Conservation (phyloP, 495 filamentous ascomycete genomes). For the Xylaria bambusicola region DNA sequence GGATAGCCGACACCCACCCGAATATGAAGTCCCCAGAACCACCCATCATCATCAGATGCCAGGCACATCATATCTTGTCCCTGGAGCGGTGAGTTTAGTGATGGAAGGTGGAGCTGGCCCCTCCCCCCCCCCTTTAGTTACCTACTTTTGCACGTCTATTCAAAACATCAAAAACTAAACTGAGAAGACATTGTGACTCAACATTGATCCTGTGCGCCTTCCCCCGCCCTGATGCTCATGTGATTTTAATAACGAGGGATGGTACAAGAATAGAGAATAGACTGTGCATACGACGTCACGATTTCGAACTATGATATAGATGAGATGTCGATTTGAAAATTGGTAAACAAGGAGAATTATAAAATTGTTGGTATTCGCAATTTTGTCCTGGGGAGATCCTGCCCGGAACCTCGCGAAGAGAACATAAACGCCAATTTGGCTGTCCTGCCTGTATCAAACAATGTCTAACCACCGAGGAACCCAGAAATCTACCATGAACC, state of each 20-base stretch:
- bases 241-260: too few relatives aligned
- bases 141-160: not conserved
- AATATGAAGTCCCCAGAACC: not conserved
- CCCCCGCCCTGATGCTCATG: too few relatives aligned
- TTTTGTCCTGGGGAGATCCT: conserved; percentile 14
- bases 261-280: not conserved
- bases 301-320: conserved; percentile 3
- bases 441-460: conserved; percentile 26
- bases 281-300: not conserved
- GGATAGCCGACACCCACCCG: not conserved
- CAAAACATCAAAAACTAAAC: not conserved
- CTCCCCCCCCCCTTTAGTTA: conserved; percentile 6
- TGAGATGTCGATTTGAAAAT: not conserved
- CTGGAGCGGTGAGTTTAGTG: conserved; percentile 3
- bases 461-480: conserved; percentile 36
- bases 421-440: conserved; percentile 15
- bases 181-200: not conserved
- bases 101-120: conserved; percentile 10
- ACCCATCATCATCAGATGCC: not conserved
- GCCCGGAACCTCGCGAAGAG: conserved; percentile 10
- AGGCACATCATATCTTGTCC: not conserved
- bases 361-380: conserved; percentile 17
- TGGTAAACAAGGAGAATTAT: not conserved
- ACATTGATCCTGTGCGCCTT: too few relatives aligned
- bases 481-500: conserved; percentile 37